phyloP scores from a whole-genome alignment of 331 rosid genomes.

The Spiraea crenata region DNA sequence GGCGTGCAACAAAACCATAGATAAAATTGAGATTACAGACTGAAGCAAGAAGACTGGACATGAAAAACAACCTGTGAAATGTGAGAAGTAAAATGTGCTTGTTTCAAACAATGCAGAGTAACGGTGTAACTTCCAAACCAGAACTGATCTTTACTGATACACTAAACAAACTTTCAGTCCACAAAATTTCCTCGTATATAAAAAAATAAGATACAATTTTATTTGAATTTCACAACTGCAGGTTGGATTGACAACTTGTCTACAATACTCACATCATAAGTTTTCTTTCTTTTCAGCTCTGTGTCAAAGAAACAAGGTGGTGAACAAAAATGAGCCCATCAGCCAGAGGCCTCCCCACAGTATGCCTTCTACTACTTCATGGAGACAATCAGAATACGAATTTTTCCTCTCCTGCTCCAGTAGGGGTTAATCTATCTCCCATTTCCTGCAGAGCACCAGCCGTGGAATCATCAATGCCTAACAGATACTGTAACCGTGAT shows the following conservation, averaged over 20 bases:
- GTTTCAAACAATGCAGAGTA: not conserved
- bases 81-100: too few relatives aligned
- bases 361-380: conserved; percentile 34
- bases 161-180: not conserved
- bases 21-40: not conserved
- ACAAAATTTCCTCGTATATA: conserved; percentile 7
- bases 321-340: conserved; percentile 37
- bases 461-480: conserved; percentile 77
- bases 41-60: not conserved
- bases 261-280: conserved; percentile 22
- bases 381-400: conserved; percentile 60
- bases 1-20: too few relatives aligned
- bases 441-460: conserved; percentile 65
- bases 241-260: conserved; percentile 33
- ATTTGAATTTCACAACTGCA: conserved; percentile 23
- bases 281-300: not conserved
- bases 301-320: conserved; percentile 18
- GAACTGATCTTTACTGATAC: not conserved
- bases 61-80: not conserved
- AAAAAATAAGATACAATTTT: not conserved
- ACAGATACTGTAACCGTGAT: conserved; percentile 75
- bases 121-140: not conserved
- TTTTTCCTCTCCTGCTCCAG: conserved; percentile 67
- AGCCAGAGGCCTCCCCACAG: conserved; percentile 20
- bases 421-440: conserved; percentile 57